phyloP scores from a whole-genome alignment of 805 yeast genomes.

The Yarrowia deformans region DNA sequence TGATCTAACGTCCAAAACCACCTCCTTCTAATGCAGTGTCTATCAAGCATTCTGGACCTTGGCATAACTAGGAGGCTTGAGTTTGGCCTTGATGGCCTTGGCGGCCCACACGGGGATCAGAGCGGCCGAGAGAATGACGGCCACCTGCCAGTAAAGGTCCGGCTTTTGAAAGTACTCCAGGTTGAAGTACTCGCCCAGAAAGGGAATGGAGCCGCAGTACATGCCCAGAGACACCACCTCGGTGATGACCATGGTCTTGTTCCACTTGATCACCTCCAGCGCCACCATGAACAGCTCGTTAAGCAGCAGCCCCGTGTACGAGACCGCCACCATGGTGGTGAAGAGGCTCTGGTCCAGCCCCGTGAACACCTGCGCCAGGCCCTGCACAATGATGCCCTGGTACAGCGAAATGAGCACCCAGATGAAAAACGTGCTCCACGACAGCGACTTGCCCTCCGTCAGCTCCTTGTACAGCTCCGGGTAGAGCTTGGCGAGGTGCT shows the following conservation, averaged over 20 bases:
- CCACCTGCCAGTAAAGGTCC: constrained; percentile 73
- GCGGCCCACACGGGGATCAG: constrained; percentile 90
- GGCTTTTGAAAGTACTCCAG: constrained; percentile 62
- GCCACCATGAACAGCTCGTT: constrained; percentile 96
- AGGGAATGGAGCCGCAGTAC: constrained; percentile 80
- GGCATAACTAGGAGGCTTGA: constrained; percentile 95
- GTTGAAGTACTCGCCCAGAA: constrained; percentile 86
- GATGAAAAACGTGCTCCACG: constrained; percentile 84
- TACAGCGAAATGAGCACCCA: constrained; percentile 91
- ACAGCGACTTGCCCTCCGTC: constrained; percentile 84
- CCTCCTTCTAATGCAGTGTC: constrained; percentile 8
- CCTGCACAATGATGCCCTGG: constrained; percentile 88
- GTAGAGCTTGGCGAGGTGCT: constrained; percentile 82
- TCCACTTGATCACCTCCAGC: constrained; percentile 92
- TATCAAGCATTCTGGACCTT: constrained; percentile 82
- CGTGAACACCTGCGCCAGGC: constrained; percentile 77
- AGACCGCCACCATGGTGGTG: constrained; percentile 79
- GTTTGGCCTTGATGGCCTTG: constrained; percentile 71
- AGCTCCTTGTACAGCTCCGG: constrained; percentile 95
- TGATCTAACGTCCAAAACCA: not conserved
- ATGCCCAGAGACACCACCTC: constrained; percentile 72
- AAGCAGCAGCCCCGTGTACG: constrained; percentile 78
- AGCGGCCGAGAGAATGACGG: constrained; percentile 69
- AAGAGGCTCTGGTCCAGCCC: constrained; percentile 65
- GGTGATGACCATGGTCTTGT: constrained; percentile 71